Evolutionary conservation across 2,329 filamentous ascomycete species (phyloP).

Genomic region (Dactylellina cionopaga): DNA sequence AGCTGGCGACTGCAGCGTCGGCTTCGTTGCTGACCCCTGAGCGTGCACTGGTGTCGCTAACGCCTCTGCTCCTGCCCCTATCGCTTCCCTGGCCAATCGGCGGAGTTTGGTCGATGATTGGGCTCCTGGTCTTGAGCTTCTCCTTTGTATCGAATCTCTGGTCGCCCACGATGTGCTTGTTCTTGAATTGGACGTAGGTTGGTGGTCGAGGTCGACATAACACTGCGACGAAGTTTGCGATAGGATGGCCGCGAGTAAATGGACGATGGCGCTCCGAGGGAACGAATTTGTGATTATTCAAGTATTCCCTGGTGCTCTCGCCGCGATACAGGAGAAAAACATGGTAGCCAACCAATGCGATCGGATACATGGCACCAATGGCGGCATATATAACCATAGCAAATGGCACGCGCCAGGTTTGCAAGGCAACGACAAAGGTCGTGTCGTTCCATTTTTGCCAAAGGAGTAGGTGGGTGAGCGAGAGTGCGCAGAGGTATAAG

Average conservation of each 20-base stretch:
- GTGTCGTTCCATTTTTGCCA: conserved; percentile 73
- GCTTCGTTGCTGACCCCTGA: conserved; percentile 11
- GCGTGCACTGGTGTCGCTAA: conserved; percentile 41
- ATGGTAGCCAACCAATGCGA: conserved; percentile 86
- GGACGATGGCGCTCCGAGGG: conserved; percentile 91
- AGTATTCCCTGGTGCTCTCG: conserved; percentile 94
- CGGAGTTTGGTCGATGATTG: conserved; percentile 23
- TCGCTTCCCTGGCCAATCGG: conserved; percentile 21
- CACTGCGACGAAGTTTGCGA: conserved; percentile 83
- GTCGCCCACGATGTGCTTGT: conserved; percentile 78
- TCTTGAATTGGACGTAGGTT: conserved; percentile 83
- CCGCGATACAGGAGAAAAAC: conserved; percentile 88
- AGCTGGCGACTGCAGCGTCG: conserved; percentile 33
- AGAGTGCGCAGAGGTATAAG: conserved; percentile 78
- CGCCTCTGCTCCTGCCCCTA: conserved; percentile 39
- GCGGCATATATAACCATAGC: conserved; percentile 87
- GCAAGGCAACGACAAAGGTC: conserved; percentile 75
- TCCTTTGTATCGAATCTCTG: conserved; percentile 73
- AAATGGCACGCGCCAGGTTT: conserved; percentile 80
- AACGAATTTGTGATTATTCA: conserved; percentile 89
- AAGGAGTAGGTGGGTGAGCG: conserved; percentile 80
- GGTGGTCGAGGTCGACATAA: conserved; percentile 84
- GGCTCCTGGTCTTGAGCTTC: conserved; percentile 43
- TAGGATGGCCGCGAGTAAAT: conserved; percentile 79
- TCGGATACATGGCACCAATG: conserved; percentile 79